Evolutionary conservation across 83 land plant species (phyloP).

Genomic region (Isoetes engelmannii): DNA sequence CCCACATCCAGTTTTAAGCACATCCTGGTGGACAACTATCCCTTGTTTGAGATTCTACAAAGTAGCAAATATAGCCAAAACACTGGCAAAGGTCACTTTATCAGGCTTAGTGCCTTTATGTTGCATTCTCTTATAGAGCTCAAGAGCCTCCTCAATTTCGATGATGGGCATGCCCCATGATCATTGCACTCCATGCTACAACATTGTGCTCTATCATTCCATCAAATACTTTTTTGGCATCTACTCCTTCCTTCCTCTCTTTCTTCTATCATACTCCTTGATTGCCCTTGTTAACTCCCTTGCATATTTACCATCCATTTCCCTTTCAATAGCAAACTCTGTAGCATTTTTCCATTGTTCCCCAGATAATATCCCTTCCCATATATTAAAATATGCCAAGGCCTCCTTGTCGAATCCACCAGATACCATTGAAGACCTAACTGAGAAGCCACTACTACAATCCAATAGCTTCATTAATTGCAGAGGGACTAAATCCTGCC

Average conservation of each 20-base stretch:
- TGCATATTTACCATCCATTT: conserved; percentile 45
- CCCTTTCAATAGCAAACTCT: conserved; percentile 30
- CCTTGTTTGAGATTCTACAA: too few relatives aligned
- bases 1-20: too few relatives aligned
- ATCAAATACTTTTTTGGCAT: conserved; percentile 48
- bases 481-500: conserved; percentile 63
- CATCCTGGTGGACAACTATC: too few relatives aligned
- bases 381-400: conserved; percentile 50
- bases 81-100: too few relatives aligned
- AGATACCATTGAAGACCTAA: conserved; percentile 53
- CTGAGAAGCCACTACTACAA: conserved; percentile 74
- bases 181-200: conserved; percentile 59
- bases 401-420: conserved; percentile 34
- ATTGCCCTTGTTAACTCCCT: conserved; percentile 64
- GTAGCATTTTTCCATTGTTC: conserved; percentile 64
- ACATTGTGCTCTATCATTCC: conserved; percentile 73
- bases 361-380: conserved; percentile 64
- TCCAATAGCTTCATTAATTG: conserved; percentile 81
- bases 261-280: conserved; percentile 77
- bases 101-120: too few relatives aligned
- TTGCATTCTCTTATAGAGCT: too few relatives aligned
- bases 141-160: too few relatives aligned
- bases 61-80: too few relatives aligned
- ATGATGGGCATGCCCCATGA: background rate
- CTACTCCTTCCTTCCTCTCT: conserved; percentile 51